Evolutionary conservation across 257 asterid species (phyloP), one percentile per base, ranked within the genome.

Genomic region (Cinchona pubescens): DNA sequence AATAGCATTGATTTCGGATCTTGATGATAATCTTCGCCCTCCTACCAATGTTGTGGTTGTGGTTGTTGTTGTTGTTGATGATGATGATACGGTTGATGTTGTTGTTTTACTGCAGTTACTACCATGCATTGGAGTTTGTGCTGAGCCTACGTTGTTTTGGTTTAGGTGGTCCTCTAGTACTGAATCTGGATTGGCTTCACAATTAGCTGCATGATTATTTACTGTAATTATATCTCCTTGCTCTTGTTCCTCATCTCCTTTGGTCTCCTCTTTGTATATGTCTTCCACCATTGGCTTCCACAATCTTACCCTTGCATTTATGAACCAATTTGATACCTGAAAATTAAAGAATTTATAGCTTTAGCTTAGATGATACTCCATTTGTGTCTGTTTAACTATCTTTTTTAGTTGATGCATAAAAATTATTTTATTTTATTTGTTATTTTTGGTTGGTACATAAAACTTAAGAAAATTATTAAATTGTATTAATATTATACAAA

Each of bases 261-360:
- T 84, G 43, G 79, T 73, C 69, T 91, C 97, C 6, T 88, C 89
- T 21, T 91, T 89, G 88, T 91, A 91, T 87, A 91, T 91, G 59
- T 91, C 91, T 78, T 91, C 97, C 65, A 91, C 93, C 97, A 91
- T 91, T 13, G 97, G 97, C 82, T 91, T 91, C 97, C 97, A 91
- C 35, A 91, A 86, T 48, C 97, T 88, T 82, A 92, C 97, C 91
- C 97, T 87, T 75, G 97, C 97, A 85, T 92, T 92, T 68, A 92
- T 92, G 87, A 92, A 92, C 97, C 97, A 92, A 75, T 92, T 92
- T 23, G 97, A 89, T 27, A 92, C 97, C 97, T 92, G 86, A 32
- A 76, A 38, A 56, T 15, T 63, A 2, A n/a, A 58, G 55, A 69
- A 82, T 78, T 78, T 82, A 79, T 78, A 53, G 56, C 27, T 35